Base-by-base conservation (phyloP, 768 basidiomycete species). In the Tricholomella constricta region DNA sequence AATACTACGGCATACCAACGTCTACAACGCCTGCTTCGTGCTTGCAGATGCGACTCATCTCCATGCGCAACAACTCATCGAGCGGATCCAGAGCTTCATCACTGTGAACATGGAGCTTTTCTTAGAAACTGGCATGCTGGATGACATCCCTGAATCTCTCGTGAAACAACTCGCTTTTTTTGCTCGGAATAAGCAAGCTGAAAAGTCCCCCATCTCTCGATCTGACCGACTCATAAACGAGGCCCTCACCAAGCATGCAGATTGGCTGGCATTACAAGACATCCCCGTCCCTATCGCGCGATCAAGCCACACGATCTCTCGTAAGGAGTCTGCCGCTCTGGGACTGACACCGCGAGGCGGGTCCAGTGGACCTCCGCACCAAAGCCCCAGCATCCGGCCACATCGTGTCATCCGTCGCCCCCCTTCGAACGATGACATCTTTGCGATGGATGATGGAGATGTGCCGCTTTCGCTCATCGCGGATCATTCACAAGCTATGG, bases 81-180 rank as follows among this genome's bases (percentile, higher is more conserved):
- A 82, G 27, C 80, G 85, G 52, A 71, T 98, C 31, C 83, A 93
- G 67, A 81, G 76, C 22, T 98, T 93, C 68, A 86, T 97, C 62
- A 72, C 82, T 2, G 81, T 83, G 52, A 95, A 93, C 63, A 76
- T 96, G 74, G 97, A 99, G 68, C 84, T 85, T 1, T 78, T 97
- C 45, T 79, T 99, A 17, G 94, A 98, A 64, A 77, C 76, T 29
- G 80, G 81, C 15, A 80, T 95, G 61, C 79, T 99, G 20, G 90
- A 94, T 52, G 87, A 88, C 46, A 78, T 96, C 32, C 77, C 85
- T 2, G 64, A 74, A 15, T 77, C 79, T 29, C 78, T 92, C 19
- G 70, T 96, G 57, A 80, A 81, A 45, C 82, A 86, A 57, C 79
- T 99, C 6, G 75, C 86, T 2, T 62, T 68, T 2, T 87, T 82